A percentile compares a stretch with the other conserved stretches of the same genome.
phyloP scores from a whole-genome alignment of 306 rosid species.

The Lathyrus oleraceus region DNA sequence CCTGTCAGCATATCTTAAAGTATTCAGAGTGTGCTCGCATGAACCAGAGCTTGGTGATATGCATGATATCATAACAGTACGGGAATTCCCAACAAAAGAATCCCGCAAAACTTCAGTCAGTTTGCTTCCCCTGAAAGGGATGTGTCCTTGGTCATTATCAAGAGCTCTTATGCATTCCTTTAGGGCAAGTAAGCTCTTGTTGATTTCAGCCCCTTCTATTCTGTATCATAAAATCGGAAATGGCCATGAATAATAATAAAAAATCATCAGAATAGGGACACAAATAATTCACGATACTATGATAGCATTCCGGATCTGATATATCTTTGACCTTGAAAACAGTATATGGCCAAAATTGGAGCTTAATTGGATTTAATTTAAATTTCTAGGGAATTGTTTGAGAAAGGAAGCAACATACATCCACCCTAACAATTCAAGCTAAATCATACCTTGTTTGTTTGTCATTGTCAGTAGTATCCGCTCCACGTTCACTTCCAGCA shows the following conservation, averaged over 20 bases:
- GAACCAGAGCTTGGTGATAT: constrained; percentile 99
- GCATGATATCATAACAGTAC: constrained; percentile 98
- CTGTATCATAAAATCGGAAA: constrained; percentile 57
- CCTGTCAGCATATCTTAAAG: constrained; percentile 99
- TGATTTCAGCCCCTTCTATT: constrained; percentile 99
- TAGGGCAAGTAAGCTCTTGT: constrained; percentile 96
- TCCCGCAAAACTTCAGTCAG: constrained; percentile 98
- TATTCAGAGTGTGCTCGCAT: constrained; percentile 95
- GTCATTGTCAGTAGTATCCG: constrained; percentile 99
- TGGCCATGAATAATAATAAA: constrained; percentile 26
- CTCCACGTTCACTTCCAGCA: constrained; percentile 99
- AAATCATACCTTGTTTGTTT: constrained; percentile 80
- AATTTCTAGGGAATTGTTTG: not conserved
- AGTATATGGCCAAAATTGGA: not conserved
- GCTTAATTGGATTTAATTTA: constrained; percentile 1
- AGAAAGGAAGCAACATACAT: constrained; percentile 5
- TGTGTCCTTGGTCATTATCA: constrained; percentile 98
- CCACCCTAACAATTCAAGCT: constrained; percentile 27
- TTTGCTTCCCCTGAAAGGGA: constrained; percentile 99
- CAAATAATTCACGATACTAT: not conserved
- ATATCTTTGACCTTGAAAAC: constrained; percentile 8
- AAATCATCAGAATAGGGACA: constrained; percentile 27
- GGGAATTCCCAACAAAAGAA: constrained; percentile 93
- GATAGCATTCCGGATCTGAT: not conserved
- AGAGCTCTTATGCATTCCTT: constrained; percentile 99